phyloP scores from a whole-genome alignment of 805 yeast genomes.

The Grigorovia humatica region DNA sequence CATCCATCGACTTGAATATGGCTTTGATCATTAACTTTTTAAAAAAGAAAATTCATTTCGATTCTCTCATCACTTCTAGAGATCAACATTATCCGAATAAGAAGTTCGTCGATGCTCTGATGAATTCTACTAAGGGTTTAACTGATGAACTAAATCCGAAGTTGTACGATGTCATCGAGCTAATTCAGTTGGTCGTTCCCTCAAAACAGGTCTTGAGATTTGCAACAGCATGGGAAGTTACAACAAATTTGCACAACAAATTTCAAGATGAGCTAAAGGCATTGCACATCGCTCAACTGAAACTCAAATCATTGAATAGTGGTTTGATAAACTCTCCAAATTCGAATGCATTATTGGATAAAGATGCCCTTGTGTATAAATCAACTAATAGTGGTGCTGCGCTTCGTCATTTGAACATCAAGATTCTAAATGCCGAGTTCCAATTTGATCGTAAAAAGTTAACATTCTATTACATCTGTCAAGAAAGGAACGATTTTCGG shows the following conservation, averaged over 20 bases:
- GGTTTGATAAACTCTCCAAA: slow-evolving; percentile 5
- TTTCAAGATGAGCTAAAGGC: slow-evolving; percentile 67
- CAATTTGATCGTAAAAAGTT: slow-evolving; percentile 74
- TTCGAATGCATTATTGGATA: background rate
- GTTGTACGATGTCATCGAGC: slow-evolving; percentile 34
- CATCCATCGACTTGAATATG: slow-evolving; percentile 48
- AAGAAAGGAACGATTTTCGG: slow-evolving; percentile 62
- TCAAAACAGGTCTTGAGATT: slow-evolving; percentile 69
- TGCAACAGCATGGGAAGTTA: slow-evolving; percentile 61
- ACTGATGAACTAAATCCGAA: slow-evolving; percentile 23
- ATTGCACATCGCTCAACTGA: slow-evolving; percentile 51
- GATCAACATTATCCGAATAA: slow-evolving; percentile 24
- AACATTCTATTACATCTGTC: slow-evolving; percentile 58
- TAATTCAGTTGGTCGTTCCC: slow-evolving; percentile 51
- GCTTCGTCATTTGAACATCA: slow-evolving; percentile 36
- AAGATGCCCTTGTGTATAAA: slow-evolving; percentile 6
- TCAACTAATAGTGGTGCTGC: slow-evolving; percentile 11
- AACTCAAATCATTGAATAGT: slow-evolving; percentile 33
- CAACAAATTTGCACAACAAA: slow-evolving; percentile 48
- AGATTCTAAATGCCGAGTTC: slow-evolving; percentile 65
- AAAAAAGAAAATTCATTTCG: slow-evolving; percentile 57
- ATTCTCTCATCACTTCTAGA: slow-evolving; percentile 25
- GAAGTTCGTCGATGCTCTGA: slow-evolving; percentile 20
- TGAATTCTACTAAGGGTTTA: slow-evolving; percentile 18
- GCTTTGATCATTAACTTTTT: slow-evolving; percentile 65